phyloP scores from a whole-genome alignment of 2,329 filamentous ascomycete species.

The Talaromyces rugulosus region DNA sequence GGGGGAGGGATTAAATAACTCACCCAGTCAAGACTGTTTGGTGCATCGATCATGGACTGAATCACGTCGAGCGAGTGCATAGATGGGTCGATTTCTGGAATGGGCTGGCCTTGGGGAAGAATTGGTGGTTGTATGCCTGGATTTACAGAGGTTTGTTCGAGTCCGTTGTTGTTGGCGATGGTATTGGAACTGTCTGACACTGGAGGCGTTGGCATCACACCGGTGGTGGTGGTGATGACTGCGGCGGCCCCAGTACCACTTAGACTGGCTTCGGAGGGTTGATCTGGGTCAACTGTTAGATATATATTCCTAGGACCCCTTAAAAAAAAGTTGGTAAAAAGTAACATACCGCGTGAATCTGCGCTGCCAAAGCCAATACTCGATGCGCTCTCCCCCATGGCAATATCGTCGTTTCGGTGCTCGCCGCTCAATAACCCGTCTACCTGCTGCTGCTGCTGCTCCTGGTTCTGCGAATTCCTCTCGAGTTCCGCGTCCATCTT shows the following conservation, averaged over 20 bases:
- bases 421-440: not conserved
- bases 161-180: not conserved
- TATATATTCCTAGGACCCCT: not conserved
- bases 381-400: constrained; percentile 9
- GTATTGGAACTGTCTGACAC: not conserved
- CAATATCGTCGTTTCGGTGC: not conserved
- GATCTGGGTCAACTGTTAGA: not conserved
- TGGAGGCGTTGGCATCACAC: not conserved
- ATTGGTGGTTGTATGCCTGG: not conserved
- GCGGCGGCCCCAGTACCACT: not conserved
- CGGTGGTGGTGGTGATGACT: too few relatives aligned
- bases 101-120: not conserved
- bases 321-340: not conserved
- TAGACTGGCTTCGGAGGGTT: not conserved
- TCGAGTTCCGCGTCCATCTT: constrained; percentile 7
- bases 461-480: not conserved
- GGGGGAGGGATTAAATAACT: constrained; percentile 8
- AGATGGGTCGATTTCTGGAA: constrained; percentile 6
- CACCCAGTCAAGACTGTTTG: constrained; percentile 32
- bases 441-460: not conserved
- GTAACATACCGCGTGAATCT: too few relatives aligned
- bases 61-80: constrained; percentile 23
- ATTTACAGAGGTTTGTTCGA: not conserved
- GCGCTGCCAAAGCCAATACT: not conserved
- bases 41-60: constrained; percentile 30